Conservation (phyloP, 495 filamentous ascomycete species). For the Hypoxylon rickii region DNA sequence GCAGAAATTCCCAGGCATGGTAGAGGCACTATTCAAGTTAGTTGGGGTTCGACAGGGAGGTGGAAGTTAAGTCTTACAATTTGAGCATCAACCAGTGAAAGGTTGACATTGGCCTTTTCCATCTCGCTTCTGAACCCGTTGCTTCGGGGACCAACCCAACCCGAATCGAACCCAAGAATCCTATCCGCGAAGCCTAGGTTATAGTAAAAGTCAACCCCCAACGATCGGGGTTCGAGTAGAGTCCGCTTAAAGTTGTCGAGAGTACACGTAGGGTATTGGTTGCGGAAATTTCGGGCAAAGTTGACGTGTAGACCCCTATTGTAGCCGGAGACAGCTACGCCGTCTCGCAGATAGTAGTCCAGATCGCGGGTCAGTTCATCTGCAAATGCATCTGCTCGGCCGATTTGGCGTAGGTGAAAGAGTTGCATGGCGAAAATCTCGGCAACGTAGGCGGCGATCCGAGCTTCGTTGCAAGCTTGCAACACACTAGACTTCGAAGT, state of each 20-base stretch:
- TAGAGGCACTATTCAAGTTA: conserved; percentile 67
- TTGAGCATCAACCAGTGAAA: conserved; percentile 90
- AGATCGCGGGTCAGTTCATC: conserved; percentile 72
- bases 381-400: conserved; percentile 64
- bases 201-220: conserved; percentile 82
- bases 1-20: conserved; percentile 85
- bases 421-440: conserved; percentile 91
- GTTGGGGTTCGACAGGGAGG: not conserved
- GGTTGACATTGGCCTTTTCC: conserved; percentile 81
- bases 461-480: conserved; percentile 62
- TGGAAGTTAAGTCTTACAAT: conserved; percentile 61
- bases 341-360: conserved; percentile 74
- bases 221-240: conserved; percentile 58
- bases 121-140: conserved; percentile 82
- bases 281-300: conserved; percentile 81
- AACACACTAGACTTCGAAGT: conserved; percentile 50
- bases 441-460: conserved; percentile 79
- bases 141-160: conserved; percentile 69
- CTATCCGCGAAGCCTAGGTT: conserved; percentile 71
- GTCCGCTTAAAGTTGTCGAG: conserved; percentile 80
- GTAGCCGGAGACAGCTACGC: conserved; percentile 73
- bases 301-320: conserved; percentile 85
- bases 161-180: conserved; percentile 73
- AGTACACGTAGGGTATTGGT: conserved; percentile 69
- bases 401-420: conserved; percentile 75